Percentiles rank a stretch among this genome's conserved stretches.
phyloP scores from a whole-genome alignment of 192 early-diverging fungal species.

The Powellomyces hirtus region DNA sequence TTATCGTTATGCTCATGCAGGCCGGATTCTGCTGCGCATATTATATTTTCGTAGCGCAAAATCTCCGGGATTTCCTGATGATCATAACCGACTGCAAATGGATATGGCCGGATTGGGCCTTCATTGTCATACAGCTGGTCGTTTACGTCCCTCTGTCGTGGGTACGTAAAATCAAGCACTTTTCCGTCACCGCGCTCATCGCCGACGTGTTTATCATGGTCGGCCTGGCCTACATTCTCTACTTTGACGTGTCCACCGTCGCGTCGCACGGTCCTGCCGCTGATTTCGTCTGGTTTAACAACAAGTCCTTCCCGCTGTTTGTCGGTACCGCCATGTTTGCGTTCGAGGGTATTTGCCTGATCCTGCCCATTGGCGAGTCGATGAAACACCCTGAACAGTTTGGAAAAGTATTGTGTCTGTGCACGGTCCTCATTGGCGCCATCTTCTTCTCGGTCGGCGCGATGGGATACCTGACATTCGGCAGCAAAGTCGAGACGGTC shows the following conservation, averaged over 20 bases:
- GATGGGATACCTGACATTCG: conserved; percentile 82
- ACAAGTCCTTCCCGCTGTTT: conserved; percentile 78
- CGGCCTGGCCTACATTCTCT: conserved; percentile 82
- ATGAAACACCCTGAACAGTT: conserved; percentile 95
- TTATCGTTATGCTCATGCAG: conserved; percentile 46
- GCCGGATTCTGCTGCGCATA: conserved; percentile 88
- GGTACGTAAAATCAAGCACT: conserved; percentile 88
- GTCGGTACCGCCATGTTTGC: conserved; percentile 93
- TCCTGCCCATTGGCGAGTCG: conserved; percentile 78
- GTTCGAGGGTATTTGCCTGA: conserved; percentile 86
- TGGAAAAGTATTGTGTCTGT: conserved; percentile 71
- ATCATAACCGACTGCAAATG: conserved; percentile 63
- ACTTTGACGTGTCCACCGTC: conserved; percentile 73
- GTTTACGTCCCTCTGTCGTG: conserved; percentile 81
- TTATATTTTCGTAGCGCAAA: conserved; percentile 85
- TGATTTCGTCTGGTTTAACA: conserved; percentile 75
- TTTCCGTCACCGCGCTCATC: conserved; percentile 80
- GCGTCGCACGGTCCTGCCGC: conserved; percentile 59
- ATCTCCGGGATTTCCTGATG: conserved; percentile 68
- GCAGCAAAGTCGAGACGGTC: conserved; percentile 78
- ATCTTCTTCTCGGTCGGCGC: conserved; percentile 81
- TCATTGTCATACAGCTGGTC: conserved; percentile 73
- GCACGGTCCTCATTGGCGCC: conserved; percentile 74
- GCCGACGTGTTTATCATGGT: conserved; percentile 91
- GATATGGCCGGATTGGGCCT: conserved; percentile 64